phyloP scores from a whole-genome alignment of 306 rosid genomes.

The Bauhinia variegata region DNA sequence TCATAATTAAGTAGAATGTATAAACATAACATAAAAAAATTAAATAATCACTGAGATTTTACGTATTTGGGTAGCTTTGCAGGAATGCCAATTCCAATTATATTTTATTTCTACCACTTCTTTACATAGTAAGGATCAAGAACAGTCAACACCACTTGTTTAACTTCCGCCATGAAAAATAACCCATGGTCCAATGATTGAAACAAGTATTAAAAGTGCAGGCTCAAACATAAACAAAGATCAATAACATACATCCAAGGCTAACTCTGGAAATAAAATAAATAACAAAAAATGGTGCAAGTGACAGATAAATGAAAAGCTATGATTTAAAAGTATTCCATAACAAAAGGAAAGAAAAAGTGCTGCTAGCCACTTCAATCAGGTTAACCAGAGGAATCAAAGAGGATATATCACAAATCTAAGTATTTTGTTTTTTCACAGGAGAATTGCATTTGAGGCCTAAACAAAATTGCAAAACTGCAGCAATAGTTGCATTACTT shows the following conservation, averaged over 20 bases:
- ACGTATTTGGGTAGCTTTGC: no score
- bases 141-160: no score
- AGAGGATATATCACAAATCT: constrained; percentile 13
- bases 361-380: not conserved
- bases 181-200: not conserved
- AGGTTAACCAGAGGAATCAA: constrained; percentile 12
- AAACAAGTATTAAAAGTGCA: not conserved
- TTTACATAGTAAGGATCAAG: no score
- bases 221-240: not conserved
- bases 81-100: no score
- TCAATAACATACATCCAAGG: constrained; percentile 9
- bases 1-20: no score
- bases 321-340: constrained; percentile 9
- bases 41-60: no score
- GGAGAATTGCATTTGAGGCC: constrained; percentile 21
- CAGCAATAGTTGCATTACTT: not conserved
- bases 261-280: constrained; percentile 5
- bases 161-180: no score
- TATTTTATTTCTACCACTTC: no score
- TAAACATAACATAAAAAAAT: no score
- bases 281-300: not conserved
- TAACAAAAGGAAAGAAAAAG: constrained; percentile 11
- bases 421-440: constrained; percentile 3
- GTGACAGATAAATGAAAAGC: not conserved
- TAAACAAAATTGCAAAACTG: constrained; percentile 1